Conservation (phyloP, 2,329 filamentous ascomycete genomes). For the Amesomyces nigricolor region DNA sequence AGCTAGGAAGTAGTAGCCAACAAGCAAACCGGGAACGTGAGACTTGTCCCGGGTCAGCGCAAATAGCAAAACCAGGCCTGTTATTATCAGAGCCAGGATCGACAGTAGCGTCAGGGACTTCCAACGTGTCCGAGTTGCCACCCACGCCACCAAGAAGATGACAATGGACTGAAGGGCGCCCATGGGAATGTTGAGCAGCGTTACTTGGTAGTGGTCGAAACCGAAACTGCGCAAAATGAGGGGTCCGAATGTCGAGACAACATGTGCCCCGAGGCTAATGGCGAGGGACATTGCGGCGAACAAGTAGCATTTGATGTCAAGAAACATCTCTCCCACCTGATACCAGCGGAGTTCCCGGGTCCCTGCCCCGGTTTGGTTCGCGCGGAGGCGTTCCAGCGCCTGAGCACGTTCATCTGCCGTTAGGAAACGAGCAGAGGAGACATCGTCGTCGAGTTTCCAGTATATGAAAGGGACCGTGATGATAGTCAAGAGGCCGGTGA, state of each 20-base stretch:
- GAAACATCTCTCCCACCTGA: slow-evolving; percentile 51
- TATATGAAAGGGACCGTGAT: slow-evolving; percentile 53
- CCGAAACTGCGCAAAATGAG: slow-evolving; percentile 57
- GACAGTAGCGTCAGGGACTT: slow-evolving; percentile 52
- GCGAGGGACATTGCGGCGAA: slow-evolving; percentile 56
- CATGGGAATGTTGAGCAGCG: slow-evolving; percentile 62
- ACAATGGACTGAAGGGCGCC: slow-evolving; percentile 55
- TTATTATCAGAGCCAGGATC: slow-evolving; percentile 55
- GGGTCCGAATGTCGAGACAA: slow-evolving; percentile 60
- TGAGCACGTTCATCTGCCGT: slow-evolving; percentile 61
- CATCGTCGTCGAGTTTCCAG: slow-evolving; percentile 54
- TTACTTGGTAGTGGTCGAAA: slow-evolving; percentile 52
- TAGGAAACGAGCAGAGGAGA: slow-evolving; percentile 51
- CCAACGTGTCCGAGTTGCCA: slow-evolving; percentile 50
- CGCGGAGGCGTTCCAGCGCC: slow-evolving; percentile 64
- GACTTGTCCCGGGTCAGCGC: slow-evolving; percentile 40
- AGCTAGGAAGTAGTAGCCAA: slow-evolving; percentile 59
- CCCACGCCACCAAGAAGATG: slow-evolving; percentile 53
- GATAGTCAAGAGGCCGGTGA: slow-evolving; percentile 57
- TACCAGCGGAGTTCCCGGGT: slow-evolving; percentile 63
- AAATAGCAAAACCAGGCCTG: slow-evolving; percentile 54
- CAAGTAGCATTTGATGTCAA: slow-evolving; percentile 51
- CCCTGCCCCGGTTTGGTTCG: slow-evolving; percentile 70
- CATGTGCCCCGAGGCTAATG: slow-evolving; percentile 58
- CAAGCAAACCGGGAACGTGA: slow-evolving; percentile 46